A percentile compares a stretch with the other conserved stretches of the same genome.
Evolutionary conservation across 129 eudicot species (phyloP).

Genomic region (Arctium lappa): DNA sequence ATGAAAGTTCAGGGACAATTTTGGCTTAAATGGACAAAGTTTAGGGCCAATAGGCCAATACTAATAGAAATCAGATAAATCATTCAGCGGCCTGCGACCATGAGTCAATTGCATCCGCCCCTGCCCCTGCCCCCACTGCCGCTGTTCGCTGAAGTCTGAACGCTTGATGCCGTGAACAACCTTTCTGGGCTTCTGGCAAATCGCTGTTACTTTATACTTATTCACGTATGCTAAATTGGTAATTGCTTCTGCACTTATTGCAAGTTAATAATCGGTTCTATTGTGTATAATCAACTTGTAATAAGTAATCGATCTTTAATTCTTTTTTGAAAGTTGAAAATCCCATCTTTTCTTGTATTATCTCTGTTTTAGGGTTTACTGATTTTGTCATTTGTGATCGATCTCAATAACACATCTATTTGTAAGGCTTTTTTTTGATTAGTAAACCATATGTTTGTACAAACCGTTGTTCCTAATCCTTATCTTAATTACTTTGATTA

Average conservation of each 20-base stretch:
- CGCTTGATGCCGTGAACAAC: background rate
- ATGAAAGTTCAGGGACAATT: background rate
- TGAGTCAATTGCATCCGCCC: no score
- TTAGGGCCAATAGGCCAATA: background rate
- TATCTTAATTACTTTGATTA: no score
- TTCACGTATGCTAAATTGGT: background rate
- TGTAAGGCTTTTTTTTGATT: no score
- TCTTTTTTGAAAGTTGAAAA: background rate
- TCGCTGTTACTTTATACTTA: background rate
- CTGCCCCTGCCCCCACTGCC: no score
- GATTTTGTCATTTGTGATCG: background rate
- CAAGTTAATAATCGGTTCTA: background rate
- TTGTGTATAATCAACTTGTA: background rate
- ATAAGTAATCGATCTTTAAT: background rate
- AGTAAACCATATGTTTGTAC: no score
- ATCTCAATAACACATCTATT: no score
- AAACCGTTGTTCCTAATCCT: no score
- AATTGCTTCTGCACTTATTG: background rate
- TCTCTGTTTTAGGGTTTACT: background rate
- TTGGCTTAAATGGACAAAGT: background rate
- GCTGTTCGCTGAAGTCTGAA: no score
- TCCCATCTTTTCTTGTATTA: background rate
- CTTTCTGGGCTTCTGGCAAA: background rate
- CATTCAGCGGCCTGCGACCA: background rate
- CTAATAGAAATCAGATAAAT: background rate